Conservation (phyloP, 169 alveolate species). For the Plasmodium ovale region DNA sequence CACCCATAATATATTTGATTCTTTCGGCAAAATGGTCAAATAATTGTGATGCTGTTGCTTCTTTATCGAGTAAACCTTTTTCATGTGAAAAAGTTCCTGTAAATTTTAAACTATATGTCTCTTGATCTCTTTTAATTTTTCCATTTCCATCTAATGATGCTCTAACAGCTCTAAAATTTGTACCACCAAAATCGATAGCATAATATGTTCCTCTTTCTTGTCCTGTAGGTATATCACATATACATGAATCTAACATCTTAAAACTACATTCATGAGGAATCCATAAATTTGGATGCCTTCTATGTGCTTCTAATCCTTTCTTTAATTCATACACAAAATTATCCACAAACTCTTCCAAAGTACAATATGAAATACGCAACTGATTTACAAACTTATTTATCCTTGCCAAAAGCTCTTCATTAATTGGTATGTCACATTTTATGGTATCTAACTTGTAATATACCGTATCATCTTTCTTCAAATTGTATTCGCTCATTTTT, state of each 20-base stretch:
- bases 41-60: constrained; percentile 87
- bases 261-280: constrained; percentile 86
- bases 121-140: constrained; percentile 84
- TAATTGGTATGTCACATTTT: constrained; percentile 55
- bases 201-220: constrained; percentile 90
- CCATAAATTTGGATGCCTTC: constrained; percentile 85
- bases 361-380: constrained; percentile 31
- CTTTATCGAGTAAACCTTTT: constrained; percentile 87
- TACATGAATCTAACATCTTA: constrained; percentile 91
- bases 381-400: constrained; percentile 59
- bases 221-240: constrained; percentile 89
- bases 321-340: constrained; percentile 79
- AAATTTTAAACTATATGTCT: constrained; percentile 79
- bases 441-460: constrained; percentile 53
- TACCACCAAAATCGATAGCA: constrained; percentile 93
- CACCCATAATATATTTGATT: constrained; percentile 86
- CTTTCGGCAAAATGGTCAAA: constrained; percentile 88
- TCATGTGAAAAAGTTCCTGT: constrained; percentile 82
- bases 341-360: constrained; percentile 72
- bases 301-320: constrained; percentile 85
- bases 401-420: constrained; percentile 19
- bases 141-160: constrained; percentile 87
- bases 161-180: constrained; percentile 90
- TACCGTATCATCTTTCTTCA: constrained; percentile 25
- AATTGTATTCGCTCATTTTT: constrained; percentile 48